Evolutionary conservation across 2,329 filamentous ascomycete species (phyloP).

Genomic region (Fusarium domesticum): DNA sequence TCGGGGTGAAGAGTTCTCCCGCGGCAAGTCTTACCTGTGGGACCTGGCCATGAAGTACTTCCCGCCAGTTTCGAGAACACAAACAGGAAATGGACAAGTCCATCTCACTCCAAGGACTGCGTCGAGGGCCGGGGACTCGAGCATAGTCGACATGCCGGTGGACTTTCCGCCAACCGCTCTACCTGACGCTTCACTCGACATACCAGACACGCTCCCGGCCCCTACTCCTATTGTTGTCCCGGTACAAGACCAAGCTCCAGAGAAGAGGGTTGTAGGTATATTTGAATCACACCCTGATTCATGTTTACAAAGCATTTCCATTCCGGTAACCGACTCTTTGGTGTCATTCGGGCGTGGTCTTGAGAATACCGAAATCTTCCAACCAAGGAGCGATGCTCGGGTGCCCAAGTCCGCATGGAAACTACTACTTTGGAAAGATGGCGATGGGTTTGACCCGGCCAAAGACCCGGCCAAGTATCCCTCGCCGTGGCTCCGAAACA

Average conservation of each 20-base stretch:
- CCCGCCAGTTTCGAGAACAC: constrained; percentile 40
- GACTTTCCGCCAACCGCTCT: constrained; percentile 35
- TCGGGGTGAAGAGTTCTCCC: constrained; percentile 52
- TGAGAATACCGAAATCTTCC: constrained; percentile 66
- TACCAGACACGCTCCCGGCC: constrained; percentile 38
- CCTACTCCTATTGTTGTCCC: constrained; percentile 38
- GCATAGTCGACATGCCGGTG: constrained; percentile 25
- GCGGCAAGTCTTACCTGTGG: constrained; percentile 52
- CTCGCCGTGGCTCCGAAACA: constrained; percentile 40
- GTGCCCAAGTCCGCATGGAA: constrained; percentile 82
- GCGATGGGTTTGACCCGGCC: constrained; percentile 60
- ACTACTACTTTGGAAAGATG: constrained; percentile 69
- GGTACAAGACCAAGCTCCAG: constrained; percentile 30
- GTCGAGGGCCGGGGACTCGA: constrained; percentile 25
- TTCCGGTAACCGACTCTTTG: constrained; percentile 64
- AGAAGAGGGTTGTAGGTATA: constrained; percentile 56
- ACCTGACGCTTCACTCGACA: constrained; percentile 25
- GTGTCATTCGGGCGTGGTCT: constrained; percentile 74
- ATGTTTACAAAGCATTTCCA: constrained; percentile 56
- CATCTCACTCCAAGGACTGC: constrained; percentile 12
- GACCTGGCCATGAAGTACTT: constrained; percentile 57
- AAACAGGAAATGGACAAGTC: constrained; percentile 9
- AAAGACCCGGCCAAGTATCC: constrained; percentile 54
- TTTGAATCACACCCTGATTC: constrained; percentile 66
- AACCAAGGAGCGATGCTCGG: constrained; percentile 59